phyloP scores from a whole-genome alignment of 73 alveolate genomes.

The Paramecium primaurelia region DNA sequence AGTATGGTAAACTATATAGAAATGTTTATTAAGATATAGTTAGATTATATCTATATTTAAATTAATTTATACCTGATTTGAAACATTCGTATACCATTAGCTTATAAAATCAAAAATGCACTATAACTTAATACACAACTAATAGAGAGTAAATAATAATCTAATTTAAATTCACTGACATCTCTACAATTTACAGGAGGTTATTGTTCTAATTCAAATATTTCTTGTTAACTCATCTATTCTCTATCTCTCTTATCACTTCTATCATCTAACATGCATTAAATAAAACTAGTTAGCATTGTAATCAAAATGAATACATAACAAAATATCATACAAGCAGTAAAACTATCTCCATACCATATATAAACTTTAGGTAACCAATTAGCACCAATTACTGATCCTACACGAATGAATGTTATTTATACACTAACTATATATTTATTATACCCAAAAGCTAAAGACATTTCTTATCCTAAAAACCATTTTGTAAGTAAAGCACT shows the following conservation, averaged over 20 bases:
- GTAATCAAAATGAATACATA: neutral
- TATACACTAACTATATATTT: neutral
- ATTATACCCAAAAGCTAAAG: neutral
- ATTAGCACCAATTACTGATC: neutral
- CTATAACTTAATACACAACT: neutral
- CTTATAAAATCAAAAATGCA: neutral
- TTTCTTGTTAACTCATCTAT: neutral
- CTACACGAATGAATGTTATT: neutral
- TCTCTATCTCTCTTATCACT: slow-evolving; percentile 1
- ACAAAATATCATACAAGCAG: neutral
- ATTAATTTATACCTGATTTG: neutral
- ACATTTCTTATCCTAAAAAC: slow-evolving; percentile 13
- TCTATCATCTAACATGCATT: neutral
- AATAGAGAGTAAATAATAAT: neutral
- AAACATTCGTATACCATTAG: neutral
- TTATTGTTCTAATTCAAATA: neutral
- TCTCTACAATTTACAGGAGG: neutral
- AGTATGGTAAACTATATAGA: neutral
- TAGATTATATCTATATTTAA: neutral
- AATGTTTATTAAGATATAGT: neutral
- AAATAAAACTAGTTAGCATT: neutral
- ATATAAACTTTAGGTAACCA: neutral
- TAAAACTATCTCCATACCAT: neutral
- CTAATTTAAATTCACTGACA: neutral
- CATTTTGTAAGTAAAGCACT: neutral